Evolutionary conservation across 202 grass and related monocot species (phyloP).

Genomic region (Hordeum pubiflorum): DNA sequence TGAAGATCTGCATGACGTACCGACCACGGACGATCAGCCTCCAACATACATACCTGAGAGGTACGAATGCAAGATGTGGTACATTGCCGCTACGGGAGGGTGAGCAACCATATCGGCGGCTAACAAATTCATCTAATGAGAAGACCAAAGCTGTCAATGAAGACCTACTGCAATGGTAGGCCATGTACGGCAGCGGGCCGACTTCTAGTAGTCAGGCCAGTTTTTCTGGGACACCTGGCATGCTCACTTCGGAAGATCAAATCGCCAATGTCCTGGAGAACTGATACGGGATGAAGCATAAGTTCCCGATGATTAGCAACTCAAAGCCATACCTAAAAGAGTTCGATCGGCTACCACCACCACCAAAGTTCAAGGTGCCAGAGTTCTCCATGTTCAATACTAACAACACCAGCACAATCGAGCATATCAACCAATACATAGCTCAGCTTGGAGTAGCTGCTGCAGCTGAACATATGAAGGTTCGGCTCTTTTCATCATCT

Average conservation of each 20-base stretch:
- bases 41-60: background rate
- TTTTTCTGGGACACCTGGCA: background rate
- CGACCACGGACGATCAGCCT: background rate
- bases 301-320: background rate
- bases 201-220: background rate
- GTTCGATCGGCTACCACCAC: background rate
- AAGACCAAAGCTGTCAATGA: background rate
- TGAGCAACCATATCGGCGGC: background rate
- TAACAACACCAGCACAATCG: background rate
- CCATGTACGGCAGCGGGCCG: background rate
- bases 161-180: background rate
- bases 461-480: background rate
- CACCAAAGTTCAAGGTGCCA: background rate
- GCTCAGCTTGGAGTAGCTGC: background rate
- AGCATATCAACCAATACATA: background rate
- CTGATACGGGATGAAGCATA: background rate
- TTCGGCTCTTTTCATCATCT: background rate
- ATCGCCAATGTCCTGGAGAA: background rate
- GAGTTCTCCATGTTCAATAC: background rate
- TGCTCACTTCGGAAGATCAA: background rate
- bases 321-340: background rate
- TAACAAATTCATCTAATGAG: too few species aligned
- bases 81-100: background rate
- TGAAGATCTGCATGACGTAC: background rate
- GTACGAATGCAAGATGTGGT: background rate